Evolutionary conservation across 2,329 filamentous ascomycete species (phyloP).

Genomic region (Dactylonectria macrodidyma): DNA sequence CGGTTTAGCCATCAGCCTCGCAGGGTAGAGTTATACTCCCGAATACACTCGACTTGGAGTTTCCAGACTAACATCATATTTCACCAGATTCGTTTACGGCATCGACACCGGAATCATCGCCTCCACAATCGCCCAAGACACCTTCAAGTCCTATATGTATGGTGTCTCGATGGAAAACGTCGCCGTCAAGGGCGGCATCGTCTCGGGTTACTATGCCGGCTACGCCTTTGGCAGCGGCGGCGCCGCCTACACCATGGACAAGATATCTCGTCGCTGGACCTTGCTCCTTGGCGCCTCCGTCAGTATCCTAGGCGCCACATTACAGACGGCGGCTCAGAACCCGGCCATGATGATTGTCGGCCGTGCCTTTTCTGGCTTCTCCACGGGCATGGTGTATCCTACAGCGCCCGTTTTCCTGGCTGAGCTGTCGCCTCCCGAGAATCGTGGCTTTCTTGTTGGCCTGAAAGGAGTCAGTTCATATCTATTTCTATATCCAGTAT

Average conservation of each 20-base stretch:
- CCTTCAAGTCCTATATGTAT: slow-evolving; percentile 33
- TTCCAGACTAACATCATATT: background rate
- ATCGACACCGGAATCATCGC: slow-evolving; percentile 33
- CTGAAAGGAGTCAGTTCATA: slow-evolving; percentile 48
- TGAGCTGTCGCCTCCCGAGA: slow-evolving; percentile 60
- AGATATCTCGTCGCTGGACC: slow-evolving; percentile 30
- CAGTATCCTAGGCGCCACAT: slow-evolving; percentile 55
- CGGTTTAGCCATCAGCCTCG: slow-evolving; percentile 28
- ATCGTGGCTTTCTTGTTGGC: slow-evolving; percentile 60
- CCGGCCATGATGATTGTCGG: slow-evolving; percentile 59
- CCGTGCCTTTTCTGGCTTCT: slow-evolving; percentile 59
- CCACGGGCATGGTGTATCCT: slow-evolving; percentile 53
- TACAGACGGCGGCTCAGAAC: slow-evolving; percentile 57
- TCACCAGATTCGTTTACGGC: slow-evolving; percentile 25
- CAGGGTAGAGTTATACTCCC: slow-evolving; percentile 10
- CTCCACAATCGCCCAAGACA: slow-evolving; percentile 25
- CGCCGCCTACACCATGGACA: slow-evolving; percentile 30
- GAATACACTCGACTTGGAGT: background rate
- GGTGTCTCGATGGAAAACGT: slow-evolving; percentile 22
- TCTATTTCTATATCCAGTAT: too few species aligned
- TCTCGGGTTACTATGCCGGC: slow-evolving; percentile 31
- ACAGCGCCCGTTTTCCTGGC: slow-evolving; percentile 54
- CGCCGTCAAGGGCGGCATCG: slow-evolving; percentile 19
- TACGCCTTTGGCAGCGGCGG: slow-evolving; percentile 29
- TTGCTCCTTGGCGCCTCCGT: slow-evolving; percentile 19